A percentile compares a stretch with the other conserved stretches of the same genome.
Evolutionary conservation across 208 protist genomes (phyloP).

Genomic region (Trypanosoma theileri): DNA sequence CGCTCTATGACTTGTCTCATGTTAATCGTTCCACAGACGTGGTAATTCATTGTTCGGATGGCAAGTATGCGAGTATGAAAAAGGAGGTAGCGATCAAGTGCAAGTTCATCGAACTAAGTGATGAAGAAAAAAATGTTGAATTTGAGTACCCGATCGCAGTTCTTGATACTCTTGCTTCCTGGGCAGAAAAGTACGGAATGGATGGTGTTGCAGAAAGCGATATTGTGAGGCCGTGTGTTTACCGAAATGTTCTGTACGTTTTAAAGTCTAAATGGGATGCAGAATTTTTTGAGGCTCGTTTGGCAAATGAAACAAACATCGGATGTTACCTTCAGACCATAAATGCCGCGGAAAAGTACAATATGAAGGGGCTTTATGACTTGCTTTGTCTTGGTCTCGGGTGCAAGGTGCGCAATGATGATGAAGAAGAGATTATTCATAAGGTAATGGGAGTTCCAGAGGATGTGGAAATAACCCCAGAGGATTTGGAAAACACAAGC

Average conservation of each 20-base stretch:
- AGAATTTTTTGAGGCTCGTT: constrained; percentile 51
- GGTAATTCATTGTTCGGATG: constrained; percentile 59
- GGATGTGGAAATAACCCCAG: constrained; percentile 34
- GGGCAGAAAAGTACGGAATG: constrained; percentile 61
- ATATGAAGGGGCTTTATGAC: constrained; percentile 68
- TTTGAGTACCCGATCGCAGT: constrained; percentile 61
- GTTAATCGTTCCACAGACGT: constrained; percentile 16
- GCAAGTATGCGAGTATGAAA: constrained; percentile 50
- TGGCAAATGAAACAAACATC: constrained; percentile 40
- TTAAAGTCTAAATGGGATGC: constrained; percentile 69
- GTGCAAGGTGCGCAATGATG: constrained; percentile 73
- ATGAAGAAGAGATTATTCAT: constrained; percentile 47
- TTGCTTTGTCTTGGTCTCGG: constrained; percentile 70
- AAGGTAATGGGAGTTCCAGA: constrained; percentile 61
- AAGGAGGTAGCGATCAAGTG: constrained; percentile 35
- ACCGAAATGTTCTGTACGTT: constrained; percentile 65
- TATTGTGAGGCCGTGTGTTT: constrained; percentile 61
- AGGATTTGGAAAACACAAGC: constrained; percentile 43
- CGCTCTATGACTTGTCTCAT: constrained; percentile 18
- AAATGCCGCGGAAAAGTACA: constrained; percentile 70
- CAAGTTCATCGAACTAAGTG: constrained; percentile 47
- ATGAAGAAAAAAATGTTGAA: constrained; percentile 35
- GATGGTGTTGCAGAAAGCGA: constrained; percentile 48
- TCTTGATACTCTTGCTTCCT: constrained; percentile 61
- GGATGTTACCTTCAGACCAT: constrained; percentile 66